Evolutionary conservation across 371 early-diverging fungal species (phyloP).

Genomic region (Synchytrium microbalum): DNA sequence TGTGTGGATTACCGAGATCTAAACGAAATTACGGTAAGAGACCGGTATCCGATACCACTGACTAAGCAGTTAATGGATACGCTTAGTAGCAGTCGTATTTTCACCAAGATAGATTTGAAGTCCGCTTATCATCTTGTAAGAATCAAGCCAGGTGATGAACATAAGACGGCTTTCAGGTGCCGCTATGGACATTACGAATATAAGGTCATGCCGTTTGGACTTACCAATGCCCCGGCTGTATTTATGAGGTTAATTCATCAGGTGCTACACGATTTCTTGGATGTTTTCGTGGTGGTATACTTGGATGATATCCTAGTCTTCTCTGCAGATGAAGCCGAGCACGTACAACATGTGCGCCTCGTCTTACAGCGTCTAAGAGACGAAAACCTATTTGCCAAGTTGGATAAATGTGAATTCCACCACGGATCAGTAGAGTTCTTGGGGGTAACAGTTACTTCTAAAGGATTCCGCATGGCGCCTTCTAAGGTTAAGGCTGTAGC

Average conservation of each 20-base stretch:
- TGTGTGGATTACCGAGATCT: neutral
- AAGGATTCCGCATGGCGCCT: neutral
- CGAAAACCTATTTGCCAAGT: neutral
- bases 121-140: neutral
- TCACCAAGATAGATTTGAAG: conserved; percentile 1
- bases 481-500: conserved; percentile 31
- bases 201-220: conserved; percentile 27
- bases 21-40: neutral
- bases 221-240: conserved; percentile 32
- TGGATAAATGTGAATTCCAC: conserved; percentile 2
- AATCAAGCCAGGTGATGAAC: neutral
- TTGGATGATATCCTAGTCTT: conserved; percentile 3
- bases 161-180: neutral
- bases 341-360: neutral
- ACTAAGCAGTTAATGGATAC: neutral
- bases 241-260: conserved; percentile 32
- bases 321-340: neutral
- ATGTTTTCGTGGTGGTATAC: conserved; percentile 12
- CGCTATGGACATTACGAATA: neutral
- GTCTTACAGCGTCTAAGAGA: neutral
- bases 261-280: conserved; percentile 18
- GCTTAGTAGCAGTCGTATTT: neutral
- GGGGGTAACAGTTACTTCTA: neutral
- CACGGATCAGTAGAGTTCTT: neutral
- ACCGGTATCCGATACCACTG: neutral